A percentile compares a stretch with the other conserved stretches of the same genome.
phyloP scores from a whole-genome alignment of 495 filamentous ascomycete species.

The Thozetella sp. region DNA sequence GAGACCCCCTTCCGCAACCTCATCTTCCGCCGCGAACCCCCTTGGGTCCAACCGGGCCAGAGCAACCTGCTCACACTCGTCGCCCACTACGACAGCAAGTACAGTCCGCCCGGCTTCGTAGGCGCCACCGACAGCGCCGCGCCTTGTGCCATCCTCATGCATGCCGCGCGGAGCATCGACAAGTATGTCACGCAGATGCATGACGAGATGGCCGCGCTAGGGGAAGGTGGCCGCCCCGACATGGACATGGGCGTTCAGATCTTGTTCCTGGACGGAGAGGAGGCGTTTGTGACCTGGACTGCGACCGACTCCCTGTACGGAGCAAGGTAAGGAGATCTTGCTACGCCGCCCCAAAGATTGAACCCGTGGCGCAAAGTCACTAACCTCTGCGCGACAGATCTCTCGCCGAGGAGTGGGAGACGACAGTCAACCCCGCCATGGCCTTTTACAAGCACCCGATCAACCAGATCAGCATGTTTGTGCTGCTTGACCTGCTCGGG shows the following conservation, averaged over 20 bases:
- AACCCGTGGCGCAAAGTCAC: neutral
- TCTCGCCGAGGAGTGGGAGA: conserved; percentile 78
- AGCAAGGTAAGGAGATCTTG: conserved; percentile 52
- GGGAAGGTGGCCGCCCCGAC: conserved; percentile 26
- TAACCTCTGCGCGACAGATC: conserved; percentile 37
- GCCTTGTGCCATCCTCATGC: conserved; percentile 86
- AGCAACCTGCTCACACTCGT: conserved; percentile 77
- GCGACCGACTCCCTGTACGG: conserved; percentile 81
- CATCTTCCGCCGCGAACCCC: conserved; percentile 79
- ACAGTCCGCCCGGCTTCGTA: conserved; percentile 76
- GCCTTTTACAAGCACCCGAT: conserved; percentile 72
- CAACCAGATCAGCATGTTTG: conserved; percentile 77
- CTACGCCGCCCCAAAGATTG: neutral
- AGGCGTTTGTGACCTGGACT: conserved; percentile 80
- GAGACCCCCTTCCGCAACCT: conserved; percentile 82
- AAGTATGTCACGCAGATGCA: conserved; percentile 38
- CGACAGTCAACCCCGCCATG: conserved; percentile 62
- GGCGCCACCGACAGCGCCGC: conserved; percentile 89
- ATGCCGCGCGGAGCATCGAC: conserved; percentile 49
- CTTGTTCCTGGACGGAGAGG: conserved; percentile 86
- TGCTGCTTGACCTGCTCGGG: conserved; percentile 88
- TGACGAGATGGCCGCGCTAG: conserved; percentile 32
- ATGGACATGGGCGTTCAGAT: conserved; percentile 75
- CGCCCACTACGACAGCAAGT: conserved; percentile 90
- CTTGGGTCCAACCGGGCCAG: conserved; percentile 66